Evolutionary conservation across 306 rosid species (phyloP).

Genomic region (Amphicarpaea edgeworthii): DNA sequence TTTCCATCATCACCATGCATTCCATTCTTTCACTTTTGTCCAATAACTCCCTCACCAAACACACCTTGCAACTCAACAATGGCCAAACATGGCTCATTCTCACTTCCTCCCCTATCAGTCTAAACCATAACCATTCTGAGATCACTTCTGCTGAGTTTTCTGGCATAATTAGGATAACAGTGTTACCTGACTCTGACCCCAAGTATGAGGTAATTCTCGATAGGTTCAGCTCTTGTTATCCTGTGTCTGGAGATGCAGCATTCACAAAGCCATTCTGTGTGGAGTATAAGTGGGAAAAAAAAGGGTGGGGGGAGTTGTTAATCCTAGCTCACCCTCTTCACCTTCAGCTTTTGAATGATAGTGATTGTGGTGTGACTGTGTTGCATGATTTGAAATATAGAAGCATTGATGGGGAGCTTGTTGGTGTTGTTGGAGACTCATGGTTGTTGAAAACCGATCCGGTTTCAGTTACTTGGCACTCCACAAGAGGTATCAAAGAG

Average conservation of each 20-base stretch:
- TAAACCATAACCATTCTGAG: constrained; percentile 47
- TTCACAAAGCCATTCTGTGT: constrained; percentile 65
- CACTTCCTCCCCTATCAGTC: constrained; percentile 61
- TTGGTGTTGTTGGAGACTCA: constrained; percentile 86
- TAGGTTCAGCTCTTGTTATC: constrained; percentile 69
- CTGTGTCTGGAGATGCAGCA: constrained; percentile 69
- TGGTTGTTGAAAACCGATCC: constrained; percentile 71
- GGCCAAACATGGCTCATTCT: constrained; percentile 87
- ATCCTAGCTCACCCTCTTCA: constrained; percentile 95
- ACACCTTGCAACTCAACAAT: constrained; percentile 70
- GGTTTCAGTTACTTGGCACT: constrained; percentile 83
- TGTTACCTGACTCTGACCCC: constrained; percentile 62
- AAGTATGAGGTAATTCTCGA: constrained; percentile 60
- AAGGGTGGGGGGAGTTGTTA: constrained; percentile 79
- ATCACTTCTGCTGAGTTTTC: constrained; percentile 60
- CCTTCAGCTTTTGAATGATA: constrained; percentile 56
- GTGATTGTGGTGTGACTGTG: constrained; percentile 49
- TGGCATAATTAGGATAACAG: constrained; percentile 71
- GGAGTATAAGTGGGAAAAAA: constrained; percentile 76
- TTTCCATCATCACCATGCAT: constrained; percentile 75
- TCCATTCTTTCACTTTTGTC: constrained; percentile 60
- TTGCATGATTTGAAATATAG: constrained; percentile 69
- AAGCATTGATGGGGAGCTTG: constrained; percentile 88
- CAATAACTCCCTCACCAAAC: constrained; percentile 60
- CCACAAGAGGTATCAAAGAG: constrained; percentile 62